A percentile compares a stretch with the other conserved stretches of the same genome.
Conservation (phyloP, 2,329 filamentous ascomycete species). For the Fusarium sp. region DNA sequence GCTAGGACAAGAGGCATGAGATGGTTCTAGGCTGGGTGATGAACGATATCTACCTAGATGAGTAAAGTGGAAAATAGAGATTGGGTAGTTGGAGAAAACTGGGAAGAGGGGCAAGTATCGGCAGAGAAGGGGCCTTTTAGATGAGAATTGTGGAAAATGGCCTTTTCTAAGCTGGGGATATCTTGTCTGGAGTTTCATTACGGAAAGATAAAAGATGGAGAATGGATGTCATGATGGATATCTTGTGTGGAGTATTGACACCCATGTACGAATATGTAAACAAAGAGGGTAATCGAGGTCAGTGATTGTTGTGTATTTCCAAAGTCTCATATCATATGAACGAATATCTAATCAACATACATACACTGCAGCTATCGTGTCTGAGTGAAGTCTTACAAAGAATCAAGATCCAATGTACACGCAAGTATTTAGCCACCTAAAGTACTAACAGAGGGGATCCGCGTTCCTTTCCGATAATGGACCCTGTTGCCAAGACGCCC, state of each 20-base stretch:
- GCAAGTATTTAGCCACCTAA: slow-evolving; percentile 24
- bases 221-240: slow-evolving; percentile 29
- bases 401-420: slow-evolving; percentile 1
- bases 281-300: neutral
- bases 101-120: neutral
- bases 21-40: neutral
- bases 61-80: neutral
- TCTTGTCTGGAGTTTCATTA: slow-evolving; percentile 5
- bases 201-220: slow-evolving; percentile 28
- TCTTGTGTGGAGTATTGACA: slow-evolving; percentile 6
- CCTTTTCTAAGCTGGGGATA: slow-evolving; percentile 14
- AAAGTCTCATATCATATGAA: no score
- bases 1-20: neutral
- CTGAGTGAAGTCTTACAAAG: slow-evolving; percentile 7
- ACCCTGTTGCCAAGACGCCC: slow-evolving; percentile 29
- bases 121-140: neutral
- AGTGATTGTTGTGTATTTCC: neutral
- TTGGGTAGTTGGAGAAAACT: neutral
- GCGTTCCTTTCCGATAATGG: slow-evolving; percentile 8
- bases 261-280: neutral
- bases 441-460: slow-evolving; percentile 3
- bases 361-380: neutral
- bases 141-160: slow-evolving; percentile 25
- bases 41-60: no score
- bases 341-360: neutral